phyloP scores from a whole-genome alignment of 176 grass and related monocot species.

The Aegilops tauschii region DNA sequence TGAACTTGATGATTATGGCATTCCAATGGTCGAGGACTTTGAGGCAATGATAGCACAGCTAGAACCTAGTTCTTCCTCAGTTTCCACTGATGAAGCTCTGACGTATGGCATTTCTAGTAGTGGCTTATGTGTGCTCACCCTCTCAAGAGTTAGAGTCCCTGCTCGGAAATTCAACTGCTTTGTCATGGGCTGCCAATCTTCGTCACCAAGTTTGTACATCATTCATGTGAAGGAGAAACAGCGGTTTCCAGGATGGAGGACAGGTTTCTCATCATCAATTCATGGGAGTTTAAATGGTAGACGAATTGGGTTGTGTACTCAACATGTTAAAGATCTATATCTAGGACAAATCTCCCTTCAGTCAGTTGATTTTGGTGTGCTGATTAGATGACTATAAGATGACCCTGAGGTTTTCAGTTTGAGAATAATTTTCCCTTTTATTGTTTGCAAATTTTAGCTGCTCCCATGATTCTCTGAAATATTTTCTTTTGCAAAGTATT shows the following conservation, averaged over 20 bases:
- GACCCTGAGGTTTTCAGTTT: neutral
- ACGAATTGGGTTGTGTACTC: conserved; percentile 73
- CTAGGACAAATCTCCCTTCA: conserved; percentile 82
- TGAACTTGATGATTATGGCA: conserved; percentile 71
- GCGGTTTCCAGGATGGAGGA: conserved; percentile 82
- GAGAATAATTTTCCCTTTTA: neutral
- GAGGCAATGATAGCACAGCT: conserved; percentile 42
- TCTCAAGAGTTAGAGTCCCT: conserved; percentile 79
- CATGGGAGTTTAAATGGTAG: conserved; percentile 69
- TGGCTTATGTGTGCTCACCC: conserved; percentile 72
- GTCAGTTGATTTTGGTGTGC: conserved; percentile 79
- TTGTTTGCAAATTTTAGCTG: neutral
- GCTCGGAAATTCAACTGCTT: conserved; percentile 66
- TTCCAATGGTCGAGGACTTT: conserved; percentile 61
- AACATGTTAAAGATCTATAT: conserved; percentile 96
- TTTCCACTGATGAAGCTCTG: conserved; percentile 61
- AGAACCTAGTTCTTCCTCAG: conserved; percentile 25
- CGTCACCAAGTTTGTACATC: conserved; percentile 76
- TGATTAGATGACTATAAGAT: conserved; percentile 40
- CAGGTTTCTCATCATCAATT: conserved; percentile 85
- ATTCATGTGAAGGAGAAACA: conserved; percentile 86
- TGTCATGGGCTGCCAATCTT: conserved; percentile 68
- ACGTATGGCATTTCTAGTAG: conserved; percentile 75
- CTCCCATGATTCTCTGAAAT: neutral
- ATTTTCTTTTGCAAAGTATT: neutral